These are phyloP conservation scores for Gnaphalium uliginosum DNA, from an alignment of 129 eudicot species.

Conservation along the genomic window DNA sequence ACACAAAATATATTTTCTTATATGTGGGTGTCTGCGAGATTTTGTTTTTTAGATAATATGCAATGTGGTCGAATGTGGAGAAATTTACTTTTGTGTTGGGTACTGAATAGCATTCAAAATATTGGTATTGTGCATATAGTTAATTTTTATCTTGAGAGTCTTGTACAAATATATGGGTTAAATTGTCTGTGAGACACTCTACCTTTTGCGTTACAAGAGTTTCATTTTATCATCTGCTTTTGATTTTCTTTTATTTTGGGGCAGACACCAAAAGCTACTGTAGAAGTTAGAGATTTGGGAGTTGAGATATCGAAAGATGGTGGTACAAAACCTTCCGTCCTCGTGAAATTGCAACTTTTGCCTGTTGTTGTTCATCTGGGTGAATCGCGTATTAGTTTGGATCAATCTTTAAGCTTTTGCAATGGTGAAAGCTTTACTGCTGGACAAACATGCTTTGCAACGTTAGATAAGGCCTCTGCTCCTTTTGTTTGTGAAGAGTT, in stretches of 20 bases:
- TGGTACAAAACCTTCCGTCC: slow-evolving; percentile 64
- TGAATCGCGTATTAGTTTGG: slow-evolving; percentile 55
- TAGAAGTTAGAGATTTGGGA: slow-evolving; percentile 82
- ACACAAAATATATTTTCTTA: not conserved
- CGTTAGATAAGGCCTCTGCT: slow-evolving; percentile 52
- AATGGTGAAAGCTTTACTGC: slow-evolving; percentile 47
- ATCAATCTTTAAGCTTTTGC: slow-evolving; percentile 46
- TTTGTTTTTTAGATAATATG: slow-evolving; percentile 11
- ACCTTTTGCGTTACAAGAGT: slow-evolving; percentile 7
- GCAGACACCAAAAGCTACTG: slow-evolving; percentile 84
- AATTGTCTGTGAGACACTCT: slow-evolving; percentile 5
- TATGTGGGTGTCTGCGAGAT: not conserved
- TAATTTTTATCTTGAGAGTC: not conserved
- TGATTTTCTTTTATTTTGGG: slow-evolving; percentile 28
- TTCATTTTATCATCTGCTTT: slow-evolving; percentile 22
- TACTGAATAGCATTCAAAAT: slow-evolving; percentile 5
- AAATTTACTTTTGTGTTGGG: not conserved
- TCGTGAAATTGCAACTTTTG: slow-evolving; percentile 76
- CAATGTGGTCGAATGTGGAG: slow-evolving; percentile 21
- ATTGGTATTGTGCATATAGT: not conserved
- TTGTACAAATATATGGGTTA: slow-evolving; percentile 16
- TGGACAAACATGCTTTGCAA: slow-evolving; percentile 46
- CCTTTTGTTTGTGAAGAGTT: slow-evolving; percentile 92
- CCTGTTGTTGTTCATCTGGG: slow-evolving; percentile 67
- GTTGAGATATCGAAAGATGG: slow-evolving; percentile 86